phyloP scores from a whole-genome alignment of 192 early-diverging fungal species.

The Backusella mclennaniae region DNA sequence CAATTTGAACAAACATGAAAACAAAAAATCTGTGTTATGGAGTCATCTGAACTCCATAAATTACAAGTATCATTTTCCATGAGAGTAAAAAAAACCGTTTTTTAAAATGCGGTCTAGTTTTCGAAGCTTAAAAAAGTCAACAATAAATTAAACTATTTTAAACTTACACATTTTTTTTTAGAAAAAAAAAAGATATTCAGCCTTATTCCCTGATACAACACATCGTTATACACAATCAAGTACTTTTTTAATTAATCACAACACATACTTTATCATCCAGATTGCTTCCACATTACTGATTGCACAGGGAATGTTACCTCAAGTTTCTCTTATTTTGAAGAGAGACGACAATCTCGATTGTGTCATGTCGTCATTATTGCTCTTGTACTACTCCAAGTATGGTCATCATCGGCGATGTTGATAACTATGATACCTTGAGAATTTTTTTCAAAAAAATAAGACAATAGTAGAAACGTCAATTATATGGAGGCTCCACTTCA shows the following conservation, averaged over 20 bases:
- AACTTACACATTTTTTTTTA: neutral
- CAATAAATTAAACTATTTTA: neutral
- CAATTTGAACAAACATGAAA: neutral
- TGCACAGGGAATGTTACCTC: neutral
- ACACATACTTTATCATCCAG: neutral
- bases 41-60: neutral
- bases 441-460: neutral
- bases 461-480: no score
- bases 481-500: no score
- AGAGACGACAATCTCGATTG: neutral
- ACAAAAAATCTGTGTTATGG: neutral
- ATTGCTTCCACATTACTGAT: neutral
- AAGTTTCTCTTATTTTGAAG: neutral
- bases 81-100: neutral
- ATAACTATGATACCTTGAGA: neutral
- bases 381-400: neutral
- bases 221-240: neutral
- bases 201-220: neutral
- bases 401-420: neutral
- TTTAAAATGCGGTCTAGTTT: neutral
- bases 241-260: neutral
- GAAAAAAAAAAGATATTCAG: neutral
- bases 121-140: neutral
- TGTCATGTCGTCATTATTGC: constrained; percentile 1
- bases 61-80: neutral